Conservation (phyloP, 2,329 filamentous ascomycete species). For the Botrytis aclada region DNA sequence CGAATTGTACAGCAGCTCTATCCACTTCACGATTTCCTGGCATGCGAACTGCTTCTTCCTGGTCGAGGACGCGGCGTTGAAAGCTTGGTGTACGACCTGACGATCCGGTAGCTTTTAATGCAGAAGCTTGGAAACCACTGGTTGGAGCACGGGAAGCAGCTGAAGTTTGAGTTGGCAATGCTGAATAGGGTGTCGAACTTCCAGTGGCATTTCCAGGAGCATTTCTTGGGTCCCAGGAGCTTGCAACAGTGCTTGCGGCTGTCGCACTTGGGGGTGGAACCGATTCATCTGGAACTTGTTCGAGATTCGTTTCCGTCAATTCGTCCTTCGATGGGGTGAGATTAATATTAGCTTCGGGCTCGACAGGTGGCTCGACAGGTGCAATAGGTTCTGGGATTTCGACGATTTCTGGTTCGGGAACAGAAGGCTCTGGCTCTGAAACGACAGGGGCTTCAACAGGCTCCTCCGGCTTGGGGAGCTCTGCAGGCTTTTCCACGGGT, state of each 20-base stretch:
- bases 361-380: constrained; percentile 31
- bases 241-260: constrained; percentile 82
- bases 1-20: constrained; percentile 90
- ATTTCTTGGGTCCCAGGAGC: constrained; percentile 73
- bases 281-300: constrained; percentile 82
- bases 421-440: constrained; percentile 41
- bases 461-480: constrained; percentile 28
- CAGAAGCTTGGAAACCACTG: constrained; percentile 76
- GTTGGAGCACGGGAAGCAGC: constrained; percentile 52
- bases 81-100: constrained; percentile 71
- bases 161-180: constrained; percentile 58
- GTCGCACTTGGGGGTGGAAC: constrained; percentile 75
- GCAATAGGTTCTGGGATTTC: constrained; percentile 36
- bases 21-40: constrained; percentile 94
- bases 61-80: constrained; percentile 83
- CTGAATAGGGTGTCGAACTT: constrained; percentile 64
- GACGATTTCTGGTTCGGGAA: constrained; percentile 38
- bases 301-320: constrained; percentile 87
- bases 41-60: constrained; percentile 98
- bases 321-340: constrained; percentile 73
- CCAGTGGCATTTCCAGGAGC: constrained; percentile 52
- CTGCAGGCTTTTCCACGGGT: constrained; percentile 36
- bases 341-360: constrained; percentile 44
- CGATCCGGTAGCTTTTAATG: constrained; percentile 68
- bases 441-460: constrained; percentile 35